Evolutionary conservation across 768 basidiomycete genomes (phyloP).

Genomic region (Leccinum subgranulosum): DNA sequence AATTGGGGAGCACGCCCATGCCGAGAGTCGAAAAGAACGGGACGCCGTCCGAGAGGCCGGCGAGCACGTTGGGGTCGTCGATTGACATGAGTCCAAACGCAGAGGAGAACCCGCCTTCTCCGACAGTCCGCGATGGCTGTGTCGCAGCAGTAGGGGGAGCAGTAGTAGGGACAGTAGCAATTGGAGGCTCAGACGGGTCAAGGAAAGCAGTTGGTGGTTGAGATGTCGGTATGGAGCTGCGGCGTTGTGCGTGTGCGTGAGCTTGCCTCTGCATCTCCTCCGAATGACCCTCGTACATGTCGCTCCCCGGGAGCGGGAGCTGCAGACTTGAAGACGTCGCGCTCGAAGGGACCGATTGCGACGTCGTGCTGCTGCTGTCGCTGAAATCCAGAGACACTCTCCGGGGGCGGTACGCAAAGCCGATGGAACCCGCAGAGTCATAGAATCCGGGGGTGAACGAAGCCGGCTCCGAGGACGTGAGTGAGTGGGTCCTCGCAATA

Average conservation of each 20-base stretch:
- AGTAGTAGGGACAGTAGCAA: background rate
- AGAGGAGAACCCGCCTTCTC: slow-evolving; percentile 48
- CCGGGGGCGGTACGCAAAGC: slow-evolving; percentile 30
- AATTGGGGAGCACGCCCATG: slow-evolving; percentile 29
- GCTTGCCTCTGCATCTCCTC: slow-evolving; percentile 27
- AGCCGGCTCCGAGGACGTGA: slow-evolving; percentile 20
- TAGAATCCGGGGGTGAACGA: slow-evolving; percentile 24
- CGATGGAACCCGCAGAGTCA: slow-evolving; percentile 11
- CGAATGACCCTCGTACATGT: slow-evolving; percentile 25
- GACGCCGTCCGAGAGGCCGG: slow-evolving; percentile 54
- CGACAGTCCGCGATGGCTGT: slow-evolving; percentile 13
- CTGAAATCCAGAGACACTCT: slow-evolving; percentile 37
- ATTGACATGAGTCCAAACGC: slow-evolving; percentile 77
- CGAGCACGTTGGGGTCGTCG: slow-evolving; percentile 68
- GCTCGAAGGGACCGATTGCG: slow-evolving; percentile 49
- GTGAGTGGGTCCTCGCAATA: slow-evolving; percentile 17
- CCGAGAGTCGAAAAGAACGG: slow-evolving; percentile 55
- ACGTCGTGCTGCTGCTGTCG: slow-evolving; percentile 43
- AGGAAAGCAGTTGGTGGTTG: slow-evolving; percentile 8
- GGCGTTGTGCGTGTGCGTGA: slow-evolving; percentile 3
- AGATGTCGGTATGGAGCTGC: slow-evolving; percentile 15
- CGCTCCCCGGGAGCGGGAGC: slow-evolving; percentile 39
- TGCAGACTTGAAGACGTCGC: slow-evolving; percentile 52
- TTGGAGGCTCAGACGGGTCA: background rate
- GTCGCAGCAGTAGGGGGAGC: background rate